These are phyloP conservation scores for Colletotrichum brevisporum DNA, from an alignment of 2,329 filamentous ascomycete genomes.

Conservation along the genomic window DNA sequence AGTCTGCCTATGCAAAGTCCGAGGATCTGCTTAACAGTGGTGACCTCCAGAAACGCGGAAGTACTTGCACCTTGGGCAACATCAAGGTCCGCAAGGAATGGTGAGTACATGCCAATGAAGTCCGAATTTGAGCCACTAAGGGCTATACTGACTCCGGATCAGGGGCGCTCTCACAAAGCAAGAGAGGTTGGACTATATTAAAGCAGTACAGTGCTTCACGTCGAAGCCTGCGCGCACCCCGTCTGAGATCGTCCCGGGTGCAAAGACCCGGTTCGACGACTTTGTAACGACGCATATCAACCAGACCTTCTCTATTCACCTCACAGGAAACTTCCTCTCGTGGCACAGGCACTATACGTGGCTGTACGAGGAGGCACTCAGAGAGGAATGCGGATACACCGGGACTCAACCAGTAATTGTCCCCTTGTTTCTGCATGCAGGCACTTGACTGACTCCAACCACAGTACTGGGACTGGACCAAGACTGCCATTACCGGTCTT, in stretches of 20 bases:
- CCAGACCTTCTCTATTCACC: conserved; percentile 60
- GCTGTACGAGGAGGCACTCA: conserved; percentile 44
- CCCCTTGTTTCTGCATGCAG: not conserved
- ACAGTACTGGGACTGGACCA: conserved; percentile 48
- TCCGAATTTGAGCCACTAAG: too few relatives aligned
- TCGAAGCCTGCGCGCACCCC: conserved; percentile 53
- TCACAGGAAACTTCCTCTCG: conserved; percentile 50
- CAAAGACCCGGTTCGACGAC: conserved; percentile 63
- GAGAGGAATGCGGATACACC: conserved; percentile 53
- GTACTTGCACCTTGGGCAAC: conserved; percentile 45
- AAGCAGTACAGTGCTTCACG: conserved; percentile 61
- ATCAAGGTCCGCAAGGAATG: conserved; percentile 50
- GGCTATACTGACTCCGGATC: not conserved
- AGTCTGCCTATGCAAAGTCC: conserved; percentile 44
- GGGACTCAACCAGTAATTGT: conserved; percentile 54
- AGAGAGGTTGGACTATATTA: conserved; percentile 57
- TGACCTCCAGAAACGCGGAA: conserved; percentile 38
- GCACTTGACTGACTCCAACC: conserved; percentile 19
- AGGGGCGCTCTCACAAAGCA: conserved; percentile 48
- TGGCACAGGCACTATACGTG: conserved; percentile 53
- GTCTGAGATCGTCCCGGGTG: conserved; percentile 55
- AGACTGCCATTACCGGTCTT: conserved; percentile 49
- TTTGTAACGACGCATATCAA: conserved; percentile 65
- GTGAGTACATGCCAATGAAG: conserved; percentile 32
- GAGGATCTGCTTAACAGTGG: conserved; percentile 39